Evolutionary conservation across 73 alveolate genomes (phyloP).

Genomic region (Urostyla sp.): DNA sequence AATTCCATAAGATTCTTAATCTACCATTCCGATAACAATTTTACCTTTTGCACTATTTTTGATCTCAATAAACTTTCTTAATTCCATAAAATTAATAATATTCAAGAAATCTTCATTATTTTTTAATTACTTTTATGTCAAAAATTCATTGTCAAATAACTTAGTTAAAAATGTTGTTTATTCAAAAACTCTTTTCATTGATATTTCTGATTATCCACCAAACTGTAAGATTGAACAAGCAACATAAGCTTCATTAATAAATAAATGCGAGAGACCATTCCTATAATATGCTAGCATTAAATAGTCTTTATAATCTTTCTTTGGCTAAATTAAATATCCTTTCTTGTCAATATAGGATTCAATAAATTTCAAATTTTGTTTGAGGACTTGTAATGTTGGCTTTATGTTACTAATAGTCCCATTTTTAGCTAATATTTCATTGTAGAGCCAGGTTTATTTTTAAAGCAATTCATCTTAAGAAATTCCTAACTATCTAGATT

Average conservation of each 20-base stretch:
- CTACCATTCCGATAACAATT: conserved; percentile 39
- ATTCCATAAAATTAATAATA: conserved; percentile 60
- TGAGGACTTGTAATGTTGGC: conserved; percentile 24
- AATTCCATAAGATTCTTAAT: conserved; percentile 61
- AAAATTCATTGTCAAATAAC: conserved; percentile 79
- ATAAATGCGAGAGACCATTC: conserved; percentile 74
- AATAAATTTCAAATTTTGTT: conserved; percentile 17
- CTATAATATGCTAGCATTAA: conserved; percentile 87
- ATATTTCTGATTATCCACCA: conserved; percentile 84
- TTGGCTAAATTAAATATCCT: conserved; percentile 84
- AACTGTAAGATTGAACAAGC: conserved; percentile 84
- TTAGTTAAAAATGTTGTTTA: conserved; percentile 71
- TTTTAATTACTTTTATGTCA: conserved; percentile 60
- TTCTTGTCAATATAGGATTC: conserved; percentile 70
- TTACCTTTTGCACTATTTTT: conserved; percentile 40
- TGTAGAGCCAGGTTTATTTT: conserved; percentile 79
- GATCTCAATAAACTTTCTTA: conserved; percentile 56
- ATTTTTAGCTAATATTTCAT: conserved; percentile 70
- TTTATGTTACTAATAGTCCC: conserved; percentile 52
- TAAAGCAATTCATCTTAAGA: conserved; percentile 79
- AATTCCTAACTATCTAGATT: conserved; percentile 83
- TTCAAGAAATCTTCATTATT: conserved; percentile 47
- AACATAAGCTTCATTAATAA: conserved; percentile 73
- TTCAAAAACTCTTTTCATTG: conserved; percentile 74
- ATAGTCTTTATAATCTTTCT: conserved; percentile 82